Conservation (phyloP, 1,139 yeast species). For the Eremothecium gossypii region DNA sequence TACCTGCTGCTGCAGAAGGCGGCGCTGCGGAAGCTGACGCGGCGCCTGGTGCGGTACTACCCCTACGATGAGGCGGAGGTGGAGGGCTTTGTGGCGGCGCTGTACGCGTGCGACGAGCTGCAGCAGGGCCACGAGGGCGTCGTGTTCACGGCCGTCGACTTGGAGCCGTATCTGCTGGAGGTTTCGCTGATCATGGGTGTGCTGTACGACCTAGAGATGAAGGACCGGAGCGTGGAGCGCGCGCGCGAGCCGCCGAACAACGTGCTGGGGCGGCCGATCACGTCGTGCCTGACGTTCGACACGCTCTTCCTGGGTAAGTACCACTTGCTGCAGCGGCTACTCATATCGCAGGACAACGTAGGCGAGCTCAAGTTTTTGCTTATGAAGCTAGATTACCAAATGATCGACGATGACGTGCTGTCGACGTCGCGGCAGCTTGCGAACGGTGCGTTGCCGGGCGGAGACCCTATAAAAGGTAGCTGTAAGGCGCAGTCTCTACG, state of each 20-base stretch:
- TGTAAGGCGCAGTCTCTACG: no score
- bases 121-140: conserved; percentile 31
- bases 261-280: conserved; percentile 6
- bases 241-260: neutral
- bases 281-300: conserved; percentile 23
- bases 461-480: no score
- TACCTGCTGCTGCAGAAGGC: conserved; percentile 73
- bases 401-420: conserved; percentile 18
- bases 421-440: no score
- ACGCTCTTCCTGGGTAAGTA: conserved; percentile 33
- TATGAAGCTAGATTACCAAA: conserved; percentile 22
- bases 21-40: conserved; percentile 71
- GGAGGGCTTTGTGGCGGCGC: conserved; percentile 26
- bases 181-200: conserved; percentile 51
- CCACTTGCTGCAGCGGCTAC: conserved; percentile 29
- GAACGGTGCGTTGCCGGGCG: no score
- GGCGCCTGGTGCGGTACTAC: conserved; percentile 64
- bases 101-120: conserved; percentile 30
- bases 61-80: conserved; percentile 27
- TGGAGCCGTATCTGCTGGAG: conserved; percentile 56
- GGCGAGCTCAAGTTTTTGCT: conserved; percentile 36
- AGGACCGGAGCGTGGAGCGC: neutral
- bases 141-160: conserved; percentile 58
- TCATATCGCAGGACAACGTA: conserved; percentile 38
- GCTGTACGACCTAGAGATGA: conserved; percentile 28